These are phyloP conservation scores for Allium sativum DNA, from an alignment of 106 monocot species.

Conservation along the genomic window DNA sequence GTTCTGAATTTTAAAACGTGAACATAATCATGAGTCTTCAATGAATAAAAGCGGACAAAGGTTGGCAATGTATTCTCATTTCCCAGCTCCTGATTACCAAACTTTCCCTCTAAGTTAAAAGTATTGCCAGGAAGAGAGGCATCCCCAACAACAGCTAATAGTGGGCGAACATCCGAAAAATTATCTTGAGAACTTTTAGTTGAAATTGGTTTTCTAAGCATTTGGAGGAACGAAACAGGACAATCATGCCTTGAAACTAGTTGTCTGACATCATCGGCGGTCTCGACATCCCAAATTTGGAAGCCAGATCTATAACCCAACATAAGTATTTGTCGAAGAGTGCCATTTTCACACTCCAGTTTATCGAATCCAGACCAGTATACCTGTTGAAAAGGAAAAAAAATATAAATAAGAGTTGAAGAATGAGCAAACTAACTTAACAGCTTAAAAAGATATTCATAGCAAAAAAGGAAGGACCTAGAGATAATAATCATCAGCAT, in stretches of 20 bases:
- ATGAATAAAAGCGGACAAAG: slow-evolving; percentile 74
- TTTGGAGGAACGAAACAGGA: slow-evolving; percentile 56
- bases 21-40: slow-evolving; percentile 70
- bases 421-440: neutral
- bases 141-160: slow-evolving; percentile 48
- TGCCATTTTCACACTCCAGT: slow-evolving; percentile 35
- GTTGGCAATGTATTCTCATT: slow-evolving; percentile 49
- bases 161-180: slow-evolving; percentile 37
- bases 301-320: slow-evolving; percentile 77
- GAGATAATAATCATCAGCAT: too few species aligned
- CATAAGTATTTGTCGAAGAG: slow-evolving; percentile 52
- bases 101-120: slow-evolving; percentile 12
- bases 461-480: too few species aligned
- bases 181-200: slow-evolving; percentile 27
- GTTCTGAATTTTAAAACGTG: slow-evolving; percentile 83
- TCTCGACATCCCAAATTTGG: slow-evolving; percentile 92
- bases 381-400: slow-evolving; percentile 26
- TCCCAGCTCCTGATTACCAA: slow-evolving; percentile 27
- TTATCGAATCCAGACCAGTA: slow-evolving; percentile 89
- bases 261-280: slow-evolving; percentile 55
- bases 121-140: slow-evolving; percentile 18
- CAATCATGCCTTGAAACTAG: slow-evolving; percentile 51
- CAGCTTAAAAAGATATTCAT: too few species aligned
- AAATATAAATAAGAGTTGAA: neutral
- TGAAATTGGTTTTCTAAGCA: slow-evolving; percentile 32